Percentiles rank a stretch among this genome's conserved stretches.
phyloP scores from a whole-genome alignment of 73 alveolate species.

The Tetrahymena thermophila region DNA sequence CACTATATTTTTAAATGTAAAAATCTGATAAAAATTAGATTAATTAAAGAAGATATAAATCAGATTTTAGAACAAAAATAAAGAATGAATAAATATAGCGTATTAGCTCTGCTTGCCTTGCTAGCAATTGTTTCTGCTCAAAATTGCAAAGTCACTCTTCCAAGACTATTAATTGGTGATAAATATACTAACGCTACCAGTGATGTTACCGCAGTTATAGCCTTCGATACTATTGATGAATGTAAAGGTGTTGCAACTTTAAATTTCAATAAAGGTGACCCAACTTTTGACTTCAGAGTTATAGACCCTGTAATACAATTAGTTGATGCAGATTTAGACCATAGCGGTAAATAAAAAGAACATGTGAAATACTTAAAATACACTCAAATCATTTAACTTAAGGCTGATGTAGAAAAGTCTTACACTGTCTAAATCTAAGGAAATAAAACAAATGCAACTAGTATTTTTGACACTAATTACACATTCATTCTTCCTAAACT shows the following conservation, averaged over 20 bases:
- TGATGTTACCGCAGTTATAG: background rate
- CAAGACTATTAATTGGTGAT: background rate
- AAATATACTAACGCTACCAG: background rate
- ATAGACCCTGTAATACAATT: background rate
- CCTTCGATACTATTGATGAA: background rate
- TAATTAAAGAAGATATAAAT: too few relatives aligned
- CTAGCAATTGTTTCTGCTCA: background rate
- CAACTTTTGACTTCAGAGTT: background rate
- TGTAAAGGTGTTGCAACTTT: background rate
- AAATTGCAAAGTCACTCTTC: background rate
- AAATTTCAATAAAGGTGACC: background rate
- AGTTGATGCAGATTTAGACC: background rate
- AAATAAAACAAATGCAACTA: background rate
- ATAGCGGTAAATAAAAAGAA: background rate
- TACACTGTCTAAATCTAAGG: background rate
- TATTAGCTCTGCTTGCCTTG: background rate
- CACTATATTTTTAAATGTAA: too few relatives aligned
- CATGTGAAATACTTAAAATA: background rate
- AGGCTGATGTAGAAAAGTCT: background rate
- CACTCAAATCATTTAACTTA: background rate
- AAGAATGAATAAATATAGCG: background rate
- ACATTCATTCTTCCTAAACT: background rate
- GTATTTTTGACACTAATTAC: background rate
- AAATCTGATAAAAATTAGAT: background rate
- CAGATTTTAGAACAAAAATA: too few relatives aligned